Conservation (phyloP, 129 eudicot genomes). For the Heracleum sosnowskyi region DNA sequence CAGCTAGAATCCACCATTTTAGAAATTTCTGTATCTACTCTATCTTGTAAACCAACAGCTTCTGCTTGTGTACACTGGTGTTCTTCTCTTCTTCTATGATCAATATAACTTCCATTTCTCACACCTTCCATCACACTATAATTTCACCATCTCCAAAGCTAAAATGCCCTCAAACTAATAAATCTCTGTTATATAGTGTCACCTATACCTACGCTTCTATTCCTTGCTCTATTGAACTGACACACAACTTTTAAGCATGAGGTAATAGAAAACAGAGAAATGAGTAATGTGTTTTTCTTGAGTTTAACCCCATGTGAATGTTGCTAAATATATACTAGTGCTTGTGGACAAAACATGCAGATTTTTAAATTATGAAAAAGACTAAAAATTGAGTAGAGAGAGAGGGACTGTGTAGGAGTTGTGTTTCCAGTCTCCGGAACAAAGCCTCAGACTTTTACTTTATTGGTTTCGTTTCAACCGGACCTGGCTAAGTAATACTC, state of each 20-base stretch:
- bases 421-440: constrained; percentile 85
- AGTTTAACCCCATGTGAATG: constrained; percentile 55
- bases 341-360: constrained; percentile 74
- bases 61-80: constrained; percentile 29
- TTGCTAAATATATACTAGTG: constrained; percentile 35
- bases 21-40: constrained; percentile 19
- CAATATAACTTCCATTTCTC: constrained; percentile 26
- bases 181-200: background rate
- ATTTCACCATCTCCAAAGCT: constrained; percentile 22
- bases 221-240: constrained; percentile 44
- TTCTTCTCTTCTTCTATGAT: constrained; percentile 44
- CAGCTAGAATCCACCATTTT: constrained; percentile 27
- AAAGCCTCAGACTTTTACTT: constrained; percentile 48
- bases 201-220: constrained; percentile 35
- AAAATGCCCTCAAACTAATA: constrained; percentile 17
- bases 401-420: constrained; percentile 14
- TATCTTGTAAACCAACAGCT: constrained; percentile 7
- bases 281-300: constrained; percentile 35
- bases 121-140: constrained; percentile 34
- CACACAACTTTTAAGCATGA: constrained; percentile 30
- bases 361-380: constrained; percentile 15
- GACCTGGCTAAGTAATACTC: background rate
- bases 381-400: constrained; percentile 27
- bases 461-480: constrained; percentile 32
- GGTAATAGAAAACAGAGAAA: constrained; percentile 10